Evolutionary conservation across 169 alveolate species (phyloP).

Genomic region (Cryptosporidium felis): DNA sequence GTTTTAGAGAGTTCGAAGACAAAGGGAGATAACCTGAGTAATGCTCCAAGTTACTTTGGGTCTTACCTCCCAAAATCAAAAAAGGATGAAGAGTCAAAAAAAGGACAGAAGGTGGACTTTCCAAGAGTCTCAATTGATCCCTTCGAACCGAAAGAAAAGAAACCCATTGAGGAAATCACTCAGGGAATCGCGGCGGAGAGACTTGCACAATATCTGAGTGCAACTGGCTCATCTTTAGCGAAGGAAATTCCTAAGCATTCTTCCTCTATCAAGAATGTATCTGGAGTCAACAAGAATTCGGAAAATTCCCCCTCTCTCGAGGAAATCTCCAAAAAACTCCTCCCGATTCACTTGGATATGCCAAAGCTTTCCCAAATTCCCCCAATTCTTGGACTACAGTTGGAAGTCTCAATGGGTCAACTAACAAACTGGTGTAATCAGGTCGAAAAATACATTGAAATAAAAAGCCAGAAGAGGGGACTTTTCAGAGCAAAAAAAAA

Average conservation of each 20-base stretch:
- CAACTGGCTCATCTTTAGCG: slow-evolving; percentile 48
- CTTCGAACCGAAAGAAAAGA: slow-evolving; percentile 53
- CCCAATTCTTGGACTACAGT: slow-evolving; percentile 35
- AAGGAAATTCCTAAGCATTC: slow-evolving; percentile 42
- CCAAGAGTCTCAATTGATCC: slow-evolving; percentile 69
- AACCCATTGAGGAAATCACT: neutral
- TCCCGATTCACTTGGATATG: slow-evolving; percentile 39
- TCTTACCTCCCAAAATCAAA: slow-evolving; percentile 7
- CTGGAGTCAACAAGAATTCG: neutral
- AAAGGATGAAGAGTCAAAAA: neutral
- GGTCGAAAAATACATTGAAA: slow-evolving; percentile 47
- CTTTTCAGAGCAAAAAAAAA: slow-evolving; percentile 39
- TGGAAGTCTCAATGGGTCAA: slow-evolving; percentile 68
- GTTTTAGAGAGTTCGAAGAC: slow-evolving; percentile 11
- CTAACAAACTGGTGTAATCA: slow-evolving; percentile 70
- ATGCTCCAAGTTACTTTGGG: slow-evolving; percentile 13
- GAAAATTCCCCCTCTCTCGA: neutral
- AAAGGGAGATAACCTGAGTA: neutral
- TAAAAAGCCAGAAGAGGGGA: slow-evolving; percentile 44
- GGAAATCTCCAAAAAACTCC: slow-evolving; percentile 24
- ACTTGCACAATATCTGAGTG: slow-evolving; percentile 54
- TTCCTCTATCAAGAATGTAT: neutral
- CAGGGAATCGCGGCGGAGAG: slow-evolving; percentile 65
- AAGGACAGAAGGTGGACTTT: slow-evolving; percentile 22
- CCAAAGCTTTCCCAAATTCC: slow-evolving; percentile 59